Conservation (phyloP, 257 asterid species). For the Vinca minor region DNA sequence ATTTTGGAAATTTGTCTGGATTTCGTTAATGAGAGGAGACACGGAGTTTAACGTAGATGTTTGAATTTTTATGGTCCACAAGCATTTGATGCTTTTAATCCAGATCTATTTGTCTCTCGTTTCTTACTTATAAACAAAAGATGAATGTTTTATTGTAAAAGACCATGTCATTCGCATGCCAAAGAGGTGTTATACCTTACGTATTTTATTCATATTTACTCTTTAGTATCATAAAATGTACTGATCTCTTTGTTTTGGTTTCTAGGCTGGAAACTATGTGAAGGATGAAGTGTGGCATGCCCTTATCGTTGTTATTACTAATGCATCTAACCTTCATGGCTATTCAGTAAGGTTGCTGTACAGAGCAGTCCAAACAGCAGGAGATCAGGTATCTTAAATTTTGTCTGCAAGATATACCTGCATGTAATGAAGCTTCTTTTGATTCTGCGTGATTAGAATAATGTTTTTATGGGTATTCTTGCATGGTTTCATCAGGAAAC, state of each 20-base stretch:
- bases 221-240: constrained; percentile 9
- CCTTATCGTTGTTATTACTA: constrained; percentile 75
- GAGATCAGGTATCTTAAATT: constrained; percentile 58
- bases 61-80: not conserved
- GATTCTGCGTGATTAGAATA: not conserved
- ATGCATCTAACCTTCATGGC: constrained; percentile 90
- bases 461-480: constrained; percentile 7
- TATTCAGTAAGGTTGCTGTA: constrained; percentile 76
- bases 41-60: not conserved
- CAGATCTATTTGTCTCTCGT: not conserved
- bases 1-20: too few species aligned
- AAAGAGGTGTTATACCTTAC: not conserved
- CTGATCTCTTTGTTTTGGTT: constrained; percentile 15
- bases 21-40: not conserved
- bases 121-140: not conserved
- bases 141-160: not conserved
- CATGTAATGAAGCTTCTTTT: constrained; percentile 7
- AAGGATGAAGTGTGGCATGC: constrained; percentile 98
- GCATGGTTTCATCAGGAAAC: constrained; percentile 52
- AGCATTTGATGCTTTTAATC: not conserved
- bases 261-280: constrained; percentile 87
- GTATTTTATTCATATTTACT: constrained; percentile 1
- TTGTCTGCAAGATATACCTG: constrained; percentile 6
- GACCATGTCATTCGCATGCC: not conserved
- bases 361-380: constrained; percentile 60